These are phyloP conservation scores for Escovopsis sp. DNA, from an alignment of 2,329 filamentous ascomycete genomes.

Conservation along the genomic window DNA sequence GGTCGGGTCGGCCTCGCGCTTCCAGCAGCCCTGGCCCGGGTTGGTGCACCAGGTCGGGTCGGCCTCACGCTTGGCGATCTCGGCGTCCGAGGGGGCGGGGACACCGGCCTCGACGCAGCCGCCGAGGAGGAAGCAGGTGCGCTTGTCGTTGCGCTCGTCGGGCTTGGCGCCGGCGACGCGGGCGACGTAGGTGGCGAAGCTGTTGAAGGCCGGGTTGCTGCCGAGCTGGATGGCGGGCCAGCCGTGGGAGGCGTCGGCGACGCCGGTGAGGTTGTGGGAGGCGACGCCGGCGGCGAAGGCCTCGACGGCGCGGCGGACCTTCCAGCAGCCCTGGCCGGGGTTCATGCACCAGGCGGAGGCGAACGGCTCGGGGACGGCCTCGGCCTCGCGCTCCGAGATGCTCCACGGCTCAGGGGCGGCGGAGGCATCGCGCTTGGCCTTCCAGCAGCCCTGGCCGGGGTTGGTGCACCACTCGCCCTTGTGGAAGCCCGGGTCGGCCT, in stretches of 20 bases:
- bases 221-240: conserved; percentile 21
- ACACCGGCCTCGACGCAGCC: too few relatives aligned
- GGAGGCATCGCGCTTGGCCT: conserved; percentile 14
- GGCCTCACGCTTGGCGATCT: background rate
- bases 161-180: conserved; percentile 13
- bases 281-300: conserved; percentile 11
- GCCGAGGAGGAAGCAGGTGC: background rate
- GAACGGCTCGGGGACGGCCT: conserved; percentile 15
- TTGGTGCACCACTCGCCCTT: background rate
- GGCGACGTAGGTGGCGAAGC: conserved; percentile 23
- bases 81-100: too few relatives aligned
- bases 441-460: conserved; percentile 20
- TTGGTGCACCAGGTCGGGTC: background rate
- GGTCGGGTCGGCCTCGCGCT: conserved; percentile 1
- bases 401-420: conserved; percentile 16
- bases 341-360: conserved; percentile 11
- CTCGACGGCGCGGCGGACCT: conserved; percentile 14
- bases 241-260: conserved; percentile 14
- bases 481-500: conserved; percentile 2
- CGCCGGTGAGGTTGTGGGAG: conserved; percentile 12
- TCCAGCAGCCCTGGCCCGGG: conserved; percentile 18
- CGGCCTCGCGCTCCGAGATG: conserved; percentile 22
- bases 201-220: conserved; percentile 22
- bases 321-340: conserved; percentile 20
- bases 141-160: conserved; percentile 9